A percentile compares a stretch with the other conserved stretches of the same genome.
Conservation (phyloP, 2,329 filamentous ascomycete species). For the Penicillium occitanis region DNA sequence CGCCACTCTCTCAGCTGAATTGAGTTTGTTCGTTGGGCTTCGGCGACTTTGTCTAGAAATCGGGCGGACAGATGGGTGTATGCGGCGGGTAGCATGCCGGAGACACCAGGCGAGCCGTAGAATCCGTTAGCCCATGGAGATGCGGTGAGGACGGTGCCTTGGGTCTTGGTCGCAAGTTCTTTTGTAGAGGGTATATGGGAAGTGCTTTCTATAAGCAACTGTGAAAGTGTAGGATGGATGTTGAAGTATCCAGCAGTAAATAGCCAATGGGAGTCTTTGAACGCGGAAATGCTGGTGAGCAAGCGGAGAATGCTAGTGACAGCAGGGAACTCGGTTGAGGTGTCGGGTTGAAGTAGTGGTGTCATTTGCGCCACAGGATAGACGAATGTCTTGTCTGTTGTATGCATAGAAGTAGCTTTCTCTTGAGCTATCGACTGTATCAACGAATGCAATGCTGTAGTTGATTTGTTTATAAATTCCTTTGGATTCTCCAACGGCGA, state of each 20-base stretch:
- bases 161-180: conserved; percentile 36
- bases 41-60: conserved; percentile 67
- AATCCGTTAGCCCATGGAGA: conserved; percentile 95
- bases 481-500: conserved; percentile 70
- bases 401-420: conserved; percentile 33
- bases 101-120: conserved; percentile 82
- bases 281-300: conserved; percentile 60
- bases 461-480: conserved; percentile 69
- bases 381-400: conserved; percentile 65
- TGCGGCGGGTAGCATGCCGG: conserved; percentile 83
- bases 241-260: conserved; percentile 99
- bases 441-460: conserved; percentile 64
- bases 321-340: conserved; percentile 84
- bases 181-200: conserved; percentile 32
- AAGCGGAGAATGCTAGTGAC: conserved; percentile 71
- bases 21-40: conserved; percentile 54
- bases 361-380: conserved; percentile 89
- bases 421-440: conserved; percentile 53
- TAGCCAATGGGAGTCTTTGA: conserved; percentile 76
- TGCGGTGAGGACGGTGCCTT: conserved; percentile 85
- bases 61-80: conserved; percentile 84
- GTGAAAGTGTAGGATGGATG: conserved; percentile 79
- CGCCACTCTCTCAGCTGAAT: conserved; percentile 87
- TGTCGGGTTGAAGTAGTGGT: conserved; percentile 73
- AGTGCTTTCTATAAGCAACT: conserved; percentile 72